A percentile compares a stretch with the other conserved stretches of the same genome.
These are phyloP conservation scores for Trametes sanguinea DNA, from an alignment of 768 basidiomycete species.

Conservation along the genomic window DNA sequence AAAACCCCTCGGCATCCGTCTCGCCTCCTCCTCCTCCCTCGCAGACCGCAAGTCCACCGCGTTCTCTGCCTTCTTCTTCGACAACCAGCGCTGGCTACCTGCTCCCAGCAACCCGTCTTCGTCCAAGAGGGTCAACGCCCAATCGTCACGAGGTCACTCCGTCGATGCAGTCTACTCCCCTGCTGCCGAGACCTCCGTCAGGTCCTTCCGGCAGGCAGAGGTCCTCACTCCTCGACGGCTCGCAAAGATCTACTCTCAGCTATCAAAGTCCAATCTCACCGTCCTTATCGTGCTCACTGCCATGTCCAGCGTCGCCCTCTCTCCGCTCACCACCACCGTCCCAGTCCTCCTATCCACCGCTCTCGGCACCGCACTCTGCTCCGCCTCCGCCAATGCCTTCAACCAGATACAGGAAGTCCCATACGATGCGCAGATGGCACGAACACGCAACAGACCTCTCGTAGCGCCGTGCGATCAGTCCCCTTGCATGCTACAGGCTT, in stretches of 20 bases:
- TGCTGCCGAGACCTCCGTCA: conserved; percentile 17
- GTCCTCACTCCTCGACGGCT: conserved; percentile 53
- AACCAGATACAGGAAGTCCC: conserved; percentile 96
- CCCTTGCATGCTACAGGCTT: conserved; percentile 85
- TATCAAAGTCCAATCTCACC: conserved; percentile 85
- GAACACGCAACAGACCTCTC: conserved; percentile 86
- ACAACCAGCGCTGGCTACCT: conserved; percentile 54
- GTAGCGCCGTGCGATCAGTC: conserved; percentile 82
- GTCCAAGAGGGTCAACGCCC: neutral
- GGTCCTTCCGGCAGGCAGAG: conserved; percentile 28
- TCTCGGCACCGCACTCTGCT: conserved; percentile 86
- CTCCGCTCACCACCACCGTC: conserved; percentile 81
- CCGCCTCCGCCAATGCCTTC: conserved; percentile 90
- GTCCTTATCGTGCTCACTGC: conserved; percentile 84
- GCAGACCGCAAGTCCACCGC: conserved; percentile 20
- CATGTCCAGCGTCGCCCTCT: conserved; percentile 91
- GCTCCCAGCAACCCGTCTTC: neutral
- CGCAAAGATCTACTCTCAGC: conserved; percentile 70
- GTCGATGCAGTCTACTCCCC: conserved; percentile 18
- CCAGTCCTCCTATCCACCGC: conserved; percentile 87
- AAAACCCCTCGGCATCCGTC: conserved; percentile 11
- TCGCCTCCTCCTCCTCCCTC: conserved; percentile 24
- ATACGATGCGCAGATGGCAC: conserved; percentile 94
- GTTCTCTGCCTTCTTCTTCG: conserved; percentile 65
- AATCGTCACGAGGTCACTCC: conserved; percentile 23